Conservation (phyloP, 2,329 filamentous ascomycete species). For the Pseudocercospora macadamiae region DNA sequence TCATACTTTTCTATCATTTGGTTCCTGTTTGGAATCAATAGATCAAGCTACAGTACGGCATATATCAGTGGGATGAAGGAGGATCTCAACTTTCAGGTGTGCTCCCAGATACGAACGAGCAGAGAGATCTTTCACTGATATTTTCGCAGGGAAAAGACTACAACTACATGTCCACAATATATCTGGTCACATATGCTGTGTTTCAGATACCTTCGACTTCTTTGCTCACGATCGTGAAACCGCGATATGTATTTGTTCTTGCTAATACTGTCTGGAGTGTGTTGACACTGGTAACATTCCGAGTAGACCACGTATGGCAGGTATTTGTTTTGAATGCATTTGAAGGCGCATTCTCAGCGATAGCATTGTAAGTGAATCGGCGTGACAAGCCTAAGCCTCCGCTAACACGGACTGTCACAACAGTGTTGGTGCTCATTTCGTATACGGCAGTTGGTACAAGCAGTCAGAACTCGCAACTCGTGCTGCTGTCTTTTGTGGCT, state of each 20-base stretch:
- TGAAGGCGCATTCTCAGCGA: slow-evolving; percentile 49
- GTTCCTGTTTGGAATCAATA: slow-evolving; percentile 52
- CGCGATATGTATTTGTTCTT: slow-evolving; percentile 48
- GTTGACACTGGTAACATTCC: slow-evolving; percentile 49
- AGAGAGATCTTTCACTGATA: not conserved
- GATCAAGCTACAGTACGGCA: slow-evolving; percentile 50
- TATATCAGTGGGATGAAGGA: slow-evolving; percentile 60
- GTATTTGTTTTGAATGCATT: slow-evolving; percentile 50
- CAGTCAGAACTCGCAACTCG: slow-evolving; percentile 47
- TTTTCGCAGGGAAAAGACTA: slow-evolving; percentile 24
- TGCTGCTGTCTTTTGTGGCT: slow-evolving; percentile 48
- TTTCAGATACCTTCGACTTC: slow-evolving; percentile 51
- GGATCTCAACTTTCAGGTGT: slow-evolving; percentile 49
- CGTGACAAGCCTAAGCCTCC: no score
- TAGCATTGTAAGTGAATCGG: slow-evolving; percentile 39
- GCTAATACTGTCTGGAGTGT: slow-evolving; percentile 51
- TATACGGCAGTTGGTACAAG: slow-evolving; percentile 51
- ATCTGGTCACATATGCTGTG: slow-evolving; percentile 47
- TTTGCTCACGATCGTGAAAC: slow-evolving; percentile 42
- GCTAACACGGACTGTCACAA: not conserved
- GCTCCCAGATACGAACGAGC: slow-evolving; percentile 6
- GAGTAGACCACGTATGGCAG: slow-evolving; percentile 48
- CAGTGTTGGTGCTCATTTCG: slow-evolving; percentile 48
- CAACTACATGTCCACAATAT: slow-evolving; percentile 28
- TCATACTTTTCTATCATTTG: slow-evolving; percentile 52